Evolutionary conservation across 192 early-diverging fungal genomes (phyloP).

Genomic region (Helicostylum pulchrum): DNA sequence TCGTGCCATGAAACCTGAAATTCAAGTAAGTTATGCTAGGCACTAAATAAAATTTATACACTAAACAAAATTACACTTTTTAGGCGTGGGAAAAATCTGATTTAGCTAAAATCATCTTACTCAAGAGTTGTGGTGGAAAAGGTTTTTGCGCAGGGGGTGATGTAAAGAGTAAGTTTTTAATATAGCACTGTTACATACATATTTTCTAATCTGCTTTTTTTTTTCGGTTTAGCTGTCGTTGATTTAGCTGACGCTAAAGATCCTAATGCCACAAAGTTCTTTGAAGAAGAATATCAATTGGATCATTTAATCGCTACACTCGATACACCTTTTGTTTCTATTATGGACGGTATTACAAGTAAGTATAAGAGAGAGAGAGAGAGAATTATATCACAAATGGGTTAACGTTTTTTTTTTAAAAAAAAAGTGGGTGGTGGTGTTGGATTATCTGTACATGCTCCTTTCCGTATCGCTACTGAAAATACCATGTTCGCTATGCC

Average conservation of each 20-base stretch:
- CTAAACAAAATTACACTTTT: not conserved
- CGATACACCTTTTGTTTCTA: conserved; percentile 82
- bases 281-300: conserved; percentile 88
- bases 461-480: conserved; percentile 96
- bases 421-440: conserved; percentile 90
- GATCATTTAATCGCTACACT: conserved; percentile 91
- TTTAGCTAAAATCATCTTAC: conserved; percentile 82
- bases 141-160: conserved; percentile 94
- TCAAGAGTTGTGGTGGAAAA: conserved; percentile 68
- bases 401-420: not conserved
- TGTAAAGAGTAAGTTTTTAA: conserved; percentile 47
- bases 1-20: conserved; percentile 70
- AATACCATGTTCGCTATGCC: conserved; percentile 97
- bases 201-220: not conserved
- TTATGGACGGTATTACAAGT: conserved; percentile 87
- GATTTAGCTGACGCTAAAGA: conserved; percentile 45
- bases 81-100: conserved; percentile 87
- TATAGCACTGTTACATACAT: not conserved
- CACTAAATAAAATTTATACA: not conserved
- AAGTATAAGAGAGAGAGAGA: conserved; percentile 19
- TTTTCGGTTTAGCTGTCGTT: conserved; percentile 43
- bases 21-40: conserved; percentile 50
- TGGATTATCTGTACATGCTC: conserved; percentile 91
- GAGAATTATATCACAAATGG: not conserved
- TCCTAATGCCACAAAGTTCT: conserved; percentile 71